Evolutionary conservation across 495 filamentous ascomycete species (phyloP), one percentile per base, ranked within the genome.

Genomic region (Sabuloglossum arenarium): DNA sequence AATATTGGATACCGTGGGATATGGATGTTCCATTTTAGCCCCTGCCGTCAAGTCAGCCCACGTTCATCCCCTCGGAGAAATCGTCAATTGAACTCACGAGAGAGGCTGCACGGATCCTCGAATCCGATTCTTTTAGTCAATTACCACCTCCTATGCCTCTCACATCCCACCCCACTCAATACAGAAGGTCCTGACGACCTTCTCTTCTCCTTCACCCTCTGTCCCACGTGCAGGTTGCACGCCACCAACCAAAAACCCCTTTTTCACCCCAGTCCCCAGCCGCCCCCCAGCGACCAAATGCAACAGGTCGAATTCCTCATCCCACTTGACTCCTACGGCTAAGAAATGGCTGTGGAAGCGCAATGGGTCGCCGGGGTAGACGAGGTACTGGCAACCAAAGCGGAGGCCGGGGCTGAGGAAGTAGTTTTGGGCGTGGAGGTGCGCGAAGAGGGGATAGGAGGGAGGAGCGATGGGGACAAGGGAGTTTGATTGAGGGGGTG

Each of bases 341-440:
- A 94, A 68, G 64, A 95, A 97, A 66, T 97, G 91, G 32, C 84
- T 86, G 67, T 98, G 91, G 68, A 90, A 98, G 10, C 93, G 83
- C 28, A 97, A 70, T 0, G 91, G 86, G 67, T 98, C 91, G 31
- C 93, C 93, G 0, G 91, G 91, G 63, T 98, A 97, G 0, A 89
- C 88, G 57, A 85, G 82, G 69, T 87, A 95, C 64, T 94, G 80
- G 62, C 88, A 93, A 31, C 91, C 91, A 63, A 98, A 98, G 27
- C 91, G 85, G 29, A 98, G 73, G 9, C 93, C 91, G 1, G 91
- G 93, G 43, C 84, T 84, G 39, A 93, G 76, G 69, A 83, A 98
- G 67, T 95, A 98, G 34, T 80, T 82, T 14, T 76, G 69, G 8
- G 74, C 69, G 61, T 96, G 88, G 21, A 97, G 75, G 64, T 91